These are phyloP conservation scores for Acidomyces sp. DNA, from an alignment of 495 filamentous ascomycete species.

Conservation along the genomic window DNA sequence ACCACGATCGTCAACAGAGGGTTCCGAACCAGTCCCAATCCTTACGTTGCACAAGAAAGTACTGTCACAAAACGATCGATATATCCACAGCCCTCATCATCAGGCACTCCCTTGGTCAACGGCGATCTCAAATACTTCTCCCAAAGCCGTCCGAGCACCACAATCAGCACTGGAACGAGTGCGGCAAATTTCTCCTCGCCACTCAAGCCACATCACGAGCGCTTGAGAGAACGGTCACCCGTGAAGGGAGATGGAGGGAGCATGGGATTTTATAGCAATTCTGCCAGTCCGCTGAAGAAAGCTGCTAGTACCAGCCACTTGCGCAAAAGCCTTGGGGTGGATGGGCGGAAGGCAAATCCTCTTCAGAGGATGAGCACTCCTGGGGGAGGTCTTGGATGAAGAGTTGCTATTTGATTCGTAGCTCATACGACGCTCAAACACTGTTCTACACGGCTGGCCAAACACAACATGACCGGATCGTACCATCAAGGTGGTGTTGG, in stretches of 20 bases:
- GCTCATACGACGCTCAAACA: too few species aligned
- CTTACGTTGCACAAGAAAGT: slow-evolving; percentile 49
- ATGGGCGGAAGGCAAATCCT: slow-evolving; percentile 13
- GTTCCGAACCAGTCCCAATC: slow-evolving; percentile 77
- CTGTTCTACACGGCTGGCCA: too few species aligned
- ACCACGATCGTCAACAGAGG: slow-evolving; percentile 64
- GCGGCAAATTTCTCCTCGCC: slow-evolving; percentile 40
- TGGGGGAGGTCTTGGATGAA: slow-evolving; percentile 7
- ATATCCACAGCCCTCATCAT: slow-evolving; percentile 5
- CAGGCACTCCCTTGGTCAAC: slow-evolving; percentile 5
- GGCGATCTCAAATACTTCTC: slow-evolving; percentile 14
- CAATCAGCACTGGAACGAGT: too few species aligned
- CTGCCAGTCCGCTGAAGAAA: slow-evolving; percentile 72
- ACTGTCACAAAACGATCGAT: slow-evolving; percentile 2
- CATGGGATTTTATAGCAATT: slow-evolving; percentile 64
- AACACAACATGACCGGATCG: too few species aligned
- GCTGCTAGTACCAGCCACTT: slow-evolving; percentile 18
- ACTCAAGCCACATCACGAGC: slow-evolving; percentile 28
- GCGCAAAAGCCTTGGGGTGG: neutral
- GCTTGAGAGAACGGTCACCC: slow-evolving; percentile 20
- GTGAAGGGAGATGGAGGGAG: slow-evolving; percentile 56
- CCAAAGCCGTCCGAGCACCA: slow-evolving; percentile 17
- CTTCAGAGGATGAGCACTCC: slow-evolving; percentile 21
- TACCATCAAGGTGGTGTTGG: too few species aligned
- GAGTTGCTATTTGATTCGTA: too few species aligned